Base-by-base conservation (phyloP, 164 flowering plant species). In the Umbilicus rupestris region DNA sequence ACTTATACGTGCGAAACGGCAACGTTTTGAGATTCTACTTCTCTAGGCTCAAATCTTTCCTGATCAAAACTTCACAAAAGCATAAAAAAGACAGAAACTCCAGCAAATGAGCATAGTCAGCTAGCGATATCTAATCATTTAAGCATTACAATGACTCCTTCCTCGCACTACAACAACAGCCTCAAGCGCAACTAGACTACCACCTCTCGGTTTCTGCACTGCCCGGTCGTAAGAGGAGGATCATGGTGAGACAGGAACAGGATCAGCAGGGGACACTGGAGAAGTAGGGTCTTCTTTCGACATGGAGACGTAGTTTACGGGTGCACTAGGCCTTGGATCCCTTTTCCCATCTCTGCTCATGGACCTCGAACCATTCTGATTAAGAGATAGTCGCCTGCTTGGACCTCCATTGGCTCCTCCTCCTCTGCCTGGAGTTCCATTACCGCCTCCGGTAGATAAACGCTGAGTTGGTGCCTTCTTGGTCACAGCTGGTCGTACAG, bases 211-310 rank as follows among this genome's bases (percentile, higher is more conserved):
- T 35, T 7, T 35, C 37, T 35, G 37, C 37, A 33, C 37, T 33
- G 37, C 37, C 4, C 37, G 37, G 37, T 35, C 37, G 7, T 35
- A 7, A 47, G 1, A n/a, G n/a, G n/a, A n/a, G 3, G 63, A 41
- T 83, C 73, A 91, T 14, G 98, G 96, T 26, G 98, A 79, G 47
- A 77, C 73, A 0, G 92, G 84, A 72, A 66, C 59, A 0, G 88
- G 68, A 3, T 84, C 96, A 6, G 81, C 68, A 7, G 85, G 88
- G 1, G 97, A 88, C 28, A 85, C 78, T 70, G 77, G 86, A 2
- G 94, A 89, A 17, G 84, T 81, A 20, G 84, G 84, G 72, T 89
- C 97, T 46, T 88, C 96, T 79, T 91, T 92, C 0, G 96, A 76
- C 45, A 88, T 80, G 74, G 96, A 85, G 0, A 85, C n/a, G 69